Evolutionary conservation across 202 grass and related monocot genomes (phyloP), one percentile per base, ranked within the genome.

Genomic region (Setaria italica): DNA sequence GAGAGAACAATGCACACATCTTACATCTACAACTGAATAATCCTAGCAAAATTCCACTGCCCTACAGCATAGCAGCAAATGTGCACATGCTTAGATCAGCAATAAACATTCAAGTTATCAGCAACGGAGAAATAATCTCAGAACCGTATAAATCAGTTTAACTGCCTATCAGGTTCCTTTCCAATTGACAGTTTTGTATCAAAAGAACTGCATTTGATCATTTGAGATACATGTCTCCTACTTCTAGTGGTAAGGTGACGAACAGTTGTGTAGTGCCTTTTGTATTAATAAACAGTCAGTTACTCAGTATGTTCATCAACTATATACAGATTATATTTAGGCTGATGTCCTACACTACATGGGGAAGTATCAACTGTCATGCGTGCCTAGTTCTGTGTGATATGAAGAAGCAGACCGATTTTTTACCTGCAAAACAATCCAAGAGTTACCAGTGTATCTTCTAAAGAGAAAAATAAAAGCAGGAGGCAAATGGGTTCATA

Each of bases 351-450:
- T 66, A 53, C 29, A 80, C 5, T 66, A 4, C 4, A 49, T 19
- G 70, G 7, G 32, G 33, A 45, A 37, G 46, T 34, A 51, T 75
- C 50, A 56, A n/a, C 32, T 39, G 32, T 56, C 50, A 62, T 54
- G 20, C 19, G 8, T 21, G 43, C 10, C 16, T 48, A 0, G 6
- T 21, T 74, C 56, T 30, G 42, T 48, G 11, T 64, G 33, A 30
- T 53, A 17, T 17, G 47, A 53, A 5, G 6, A 5, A 69, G 34
- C 32, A 21, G 48, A 13, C 0, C 34, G 1, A 39, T 25, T 67
- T 50, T 20, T 55, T 57, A 56, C 37, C 72, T 84, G 82, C 16
- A 67, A 68, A 12, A 64, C 21, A 10, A 16, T 54, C 13, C 60
- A 76, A 42, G 32, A 50, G 12, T 82, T 21, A 77, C 12, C 20